Evolutionary conservation across 148 eudicot species (phyloP), one percentile per base, ranked within the genome.

Genomic region (Rhododendron griersonianum): DNA sequence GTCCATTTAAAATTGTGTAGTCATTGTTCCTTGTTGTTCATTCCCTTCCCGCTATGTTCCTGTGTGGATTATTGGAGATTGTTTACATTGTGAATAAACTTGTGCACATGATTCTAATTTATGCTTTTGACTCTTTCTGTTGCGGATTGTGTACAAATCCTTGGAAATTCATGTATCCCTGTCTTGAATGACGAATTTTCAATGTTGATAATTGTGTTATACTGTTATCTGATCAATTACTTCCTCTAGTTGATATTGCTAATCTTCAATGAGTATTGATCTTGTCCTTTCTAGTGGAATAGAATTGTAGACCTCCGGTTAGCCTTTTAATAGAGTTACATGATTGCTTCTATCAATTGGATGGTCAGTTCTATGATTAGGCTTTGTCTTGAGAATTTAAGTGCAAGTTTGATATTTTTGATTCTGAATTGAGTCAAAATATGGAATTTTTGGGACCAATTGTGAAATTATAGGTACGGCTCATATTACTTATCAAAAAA

Each of bases 71-170:
- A 83, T 47, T 35, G 74, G 51, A 78, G 53, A 78, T 85, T 30
- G 80, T 80, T 39, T 5, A 39, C 41, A 4, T 39, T 3, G 41
- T 39, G 41, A 39, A 39, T 39, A 39, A 39, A 39, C 1, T 28
- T 51, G 80, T 84, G 51, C 39, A 75, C 76, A 51, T 41, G 2
- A 63, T 19, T 82, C 25, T 55, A 55, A 19, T 69, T 15, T 71
- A 86, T 77, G 85, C 39, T 83, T 53, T 83, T 83, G 87, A 51
- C 1, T 85, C 75, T 33, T 74, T 74, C 33, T 84, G 48, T 14
- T 11, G 11, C 55, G 6, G 45, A 71, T 44, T 82, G 84, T 7
- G 8, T 69, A 0, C 0, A 69, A 47, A 44, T 21, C 35, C 39
- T 45, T 28, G 53, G 10, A 47, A 83, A 61, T 47, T 41, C 21